A percentile compares a stretch with the other conserved stretches of the same genome.
phyloP scores from a whole-genome alignment of 768 basidiomycete species.

The Rhodotorula toruloides region DNA sequence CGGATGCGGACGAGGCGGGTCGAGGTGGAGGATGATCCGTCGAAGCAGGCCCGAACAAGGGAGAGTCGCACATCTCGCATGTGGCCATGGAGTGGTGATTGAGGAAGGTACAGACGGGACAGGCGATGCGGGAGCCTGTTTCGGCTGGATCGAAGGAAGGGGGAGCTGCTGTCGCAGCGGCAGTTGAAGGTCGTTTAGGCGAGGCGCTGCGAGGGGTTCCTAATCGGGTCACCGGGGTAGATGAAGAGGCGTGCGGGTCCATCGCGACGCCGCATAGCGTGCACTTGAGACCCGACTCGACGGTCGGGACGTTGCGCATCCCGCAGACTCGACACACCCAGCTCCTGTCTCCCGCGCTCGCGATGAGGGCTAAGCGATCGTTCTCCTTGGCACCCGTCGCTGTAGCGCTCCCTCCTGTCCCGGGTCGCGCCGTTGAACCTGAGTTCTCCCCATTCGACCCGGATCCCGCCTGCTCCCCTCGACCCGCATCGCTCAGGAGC shows the following conservation, averaged over 20 bases:
- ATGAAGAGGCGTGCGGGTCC: background rate
- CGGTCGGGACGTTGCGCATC: slow-evolving; percentile 68
- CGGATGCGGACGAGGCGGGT: slow-evolving; percentile 53
- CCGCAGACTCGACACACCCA: slow-evolving; percentile 91
- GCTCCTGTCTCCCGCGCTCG: slow-evolving; percentile 22
- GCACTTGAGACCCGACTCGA: slow-evolving; percentile 50
- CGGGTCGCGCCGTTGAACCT: background rate
- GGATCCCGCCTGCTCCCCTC: too few relatives aligned
- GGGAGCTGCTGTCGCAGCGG: background rate
- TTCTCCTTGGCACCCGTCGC: background rate
- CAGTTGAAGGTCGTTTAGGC: background rate
- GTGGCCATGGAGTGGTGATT: slow-evolving; percentile 67
- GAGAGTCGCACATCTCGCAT: slow-evolving; percentile 83
- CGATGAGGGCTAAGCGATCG: background rate
- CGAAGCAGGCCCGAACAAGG: slow-evolving; percentile 48
- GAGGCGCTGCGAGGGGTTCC: background rate
- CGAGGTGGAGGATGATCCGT: slow-evolving; percentile 13
- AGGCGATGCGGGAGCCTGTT: slow-evolving; percentile 46
- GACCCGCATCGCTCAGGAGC: slow-evolving; percentile 30
- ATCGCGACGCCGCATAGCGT: slow-evolving; percentile 71
- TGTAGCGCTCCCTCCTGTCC: too few relatives aligned
- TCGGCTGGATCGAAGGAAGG: background rate
- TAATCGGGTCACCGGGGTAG: background rate
- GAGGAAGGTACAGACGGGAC: slow-evolving; percentile 84
- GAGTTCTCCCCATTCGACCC: too few relatives aligned